Base-by-base conservation (phyloP, 2,329 filamentous ascomycete species). In the Claviceps citrina region DNA sequence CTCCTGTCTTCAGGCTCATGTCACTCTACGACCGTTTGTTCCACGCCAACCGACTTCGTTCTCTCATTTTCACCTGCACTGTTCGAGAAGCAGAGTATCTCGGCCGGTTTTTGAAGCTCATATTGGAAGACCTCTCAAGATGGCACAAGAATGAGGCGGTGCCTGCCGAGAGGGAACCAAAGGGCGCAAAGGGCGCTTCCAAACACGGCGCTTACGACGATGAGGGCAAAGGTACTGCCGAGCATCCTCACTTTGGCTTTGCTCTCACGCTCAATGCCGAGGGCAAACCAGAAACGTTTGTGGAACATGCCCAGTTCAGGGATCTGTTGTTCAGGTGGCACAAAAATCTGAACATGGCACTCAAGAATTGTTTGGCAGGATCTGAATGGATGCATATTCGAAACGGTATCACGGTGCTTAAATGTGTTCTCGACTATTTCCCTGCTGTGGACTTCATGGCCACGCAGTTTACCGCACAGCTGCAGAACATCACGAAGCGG, bases 361-460 rank as follows among this genome's bases (percentile, higher is more conserved):
- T 98, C 40, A 87, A 86, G 55, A 72, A 73, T 28, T 95, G 89
- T 55, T 69, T 98, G 35, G 76, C 76, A 15, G 80, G 81, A 22
- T 78, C 75, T 25, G 89, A 96, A 60, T 98, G 91, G 73, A 95
- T 95, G 81, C 87, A 95, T 58, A 93, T 96, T 55, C 79, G 89
- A 41, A 98, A 98, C 56, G 85, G 86, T 33, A 93, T 96, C 49
- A 91, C 82, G 43, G 71, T 96, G 4, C 68, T 98, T 43, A 93
- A 91, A 55, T 72, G 76, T 9, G 70, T 94, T 36, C 73, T 84
- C 19, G 77, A 85, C 38, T 72, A 78, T 51, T 98, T 94, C 68
- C 93, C 91, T 4, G 81, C 79, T 13, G 76, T 96, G 43, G 85
- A 93, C 53, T 91, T 85, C 58, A 89, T 93, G 70, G 91, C 84